A percentile compares a stretch with the other conserved stretches of the same genome.
These are phyloP conservation scores for Volvox reticuliferus DNA, from an alignment of 139 green algal genomes.

Conservation along the genomic window DNA sequence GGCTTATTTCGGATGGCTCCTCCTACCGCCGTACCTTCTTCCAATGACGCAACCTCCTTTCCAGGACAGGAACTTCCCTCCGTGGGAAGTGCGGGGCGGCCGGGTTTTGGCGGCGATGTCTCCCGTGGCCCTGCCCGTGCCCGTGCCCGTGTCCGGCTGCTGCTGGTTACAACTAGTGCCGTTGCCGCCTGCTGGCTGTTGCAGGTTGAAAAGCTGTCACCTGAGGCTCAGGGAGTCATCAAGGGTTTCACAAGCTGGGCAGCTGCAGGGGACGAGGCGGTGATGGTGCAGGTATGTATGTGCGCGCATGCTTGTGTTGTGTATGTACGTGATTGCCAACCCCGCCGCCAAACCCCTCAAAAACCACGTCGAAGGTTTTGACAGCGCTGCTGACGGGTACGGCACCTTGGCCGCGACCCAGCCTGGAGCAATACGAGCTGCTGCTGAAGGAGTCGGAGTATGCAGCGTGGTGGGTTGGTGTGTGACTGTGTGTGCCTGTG, in stretches of 20 bases:
- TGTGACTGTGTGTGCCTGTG: too few relatives aligned
- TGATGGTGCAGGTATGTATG: slow-evolving; percentile 26
- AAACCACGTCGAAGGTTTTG: not conserved
- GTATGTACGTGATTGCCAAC: not conserved
- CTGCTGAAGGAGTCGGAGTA: slow-evolving; percentile 68
- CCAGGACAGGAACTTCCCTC: too few relatives aligned
- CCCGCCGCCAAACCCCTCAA: not conserved
- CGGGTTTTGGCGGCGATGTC: too few relatives aligned
- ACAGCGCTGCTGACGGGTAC: slow-evolving; percentile 38
- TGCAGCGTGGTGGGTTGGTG: slow-evolving; percentile 58
- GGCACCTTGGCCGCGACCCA: slow-evolving; percentile 55
- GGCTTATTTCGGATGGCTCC: too few relatives aligned
- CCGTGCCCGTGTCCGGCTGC: too few relatives aligned
- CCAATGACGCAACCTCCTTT: too few relatives aligned
- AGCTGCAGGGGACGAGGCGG: not conserved
- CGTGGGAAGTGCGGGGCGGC: too few relatives aligned
- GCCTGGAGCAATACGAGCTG: slow-evolving; percentile 53
- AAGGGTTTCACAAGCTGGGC: slow-evolving; percentile 11
- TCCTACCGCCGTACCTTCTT: too few relatives aligned
- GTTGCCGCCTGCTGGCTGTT: not conserved
- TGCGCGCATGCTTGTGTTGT: too few relatives aligned
- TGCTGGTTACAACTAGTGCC: too few relatives aligned
- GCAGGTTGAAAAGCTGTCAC: slow-evolving; percentile 60
- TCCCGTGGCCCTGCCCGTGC: too few relatives aligned
- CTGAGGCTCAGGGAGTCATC: slow-evolving; percentile 49